Conservation (phyloP, 805 yeast genomes). For the Metschnikowia drakensbergensis region DNA sequence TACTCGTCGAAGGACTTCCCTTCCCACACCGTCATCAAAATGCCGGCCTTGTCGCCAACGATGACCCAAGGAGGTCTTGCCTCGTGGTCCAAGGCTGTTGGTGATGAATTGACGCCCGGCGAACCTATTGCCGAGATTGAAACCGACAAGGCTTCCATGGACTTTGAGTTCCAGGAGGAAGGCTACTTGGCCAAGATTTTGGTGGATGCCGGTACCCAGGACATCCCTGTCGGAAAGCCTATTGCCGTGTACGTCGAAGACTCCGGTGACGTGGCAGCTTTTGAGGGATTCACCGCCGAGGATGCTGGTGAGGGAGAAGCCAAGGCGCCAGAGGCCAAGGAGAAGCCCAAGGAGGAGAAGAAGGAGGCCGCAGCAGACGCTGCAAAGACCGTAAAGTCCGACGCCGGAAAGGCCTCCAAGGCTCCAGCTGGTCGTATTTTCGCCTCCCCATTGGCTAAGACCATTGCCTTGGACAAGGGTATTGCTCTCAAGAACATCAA, state of each 20-base stretch:
- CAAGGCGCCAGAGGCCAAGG: conserved; percentile 43
- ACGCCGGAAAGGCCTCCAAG: conserved; percentile 27
- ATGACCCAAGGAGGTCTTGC: conserved; percentile 96
- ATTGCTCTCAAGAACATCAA: conserved; percentile 75
- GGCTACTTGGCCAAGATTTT: conserved; percentile 87
- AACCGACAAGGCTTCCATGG: conserved; percentile 98
- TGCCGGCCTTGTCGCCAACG: conserved; percentile 99
- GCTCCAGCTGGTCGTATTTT: conserved; percentile 65
- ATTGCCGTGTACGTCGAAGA: conserved; percentile 96
- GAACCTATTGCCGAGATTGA: conserved; percentile 95
- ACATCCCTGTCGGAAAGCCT: conserved; percentile 91
- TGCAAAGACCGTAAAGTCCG: conserved; percentile 27
- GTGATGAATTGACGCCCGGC: conserved; percentile 87
- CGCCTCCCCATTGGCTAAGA: conserved; percentile 95
- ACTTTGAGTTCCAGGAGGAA: conserved; percentile 96
- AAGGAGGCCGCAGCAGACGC: conserved; percentile 22
- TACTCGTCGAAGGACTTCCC: conserved; percentile 57
- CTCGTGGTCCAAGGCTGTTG: conserved; percentile 83
- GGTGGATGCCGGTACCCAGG: conserved; percentile 80
- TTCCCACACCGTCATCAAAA: conserved; percentile 79
- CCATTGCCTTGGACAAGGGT: conserved; percentile 88
- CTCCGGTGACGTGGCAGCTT: conserved; percentile 77
- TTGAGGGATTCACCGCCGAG: conserved; percentile 75
- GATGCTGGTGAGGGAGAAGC: conserved; percentile 62
- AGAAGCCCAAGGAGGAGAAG: conserved; percentile 28